These are phyloP conservation scores for Clohesyomyces aquaticus DNA, from an alignment of 495 filamentous ascomycete species.

Conservation along the genomic window DNA sequence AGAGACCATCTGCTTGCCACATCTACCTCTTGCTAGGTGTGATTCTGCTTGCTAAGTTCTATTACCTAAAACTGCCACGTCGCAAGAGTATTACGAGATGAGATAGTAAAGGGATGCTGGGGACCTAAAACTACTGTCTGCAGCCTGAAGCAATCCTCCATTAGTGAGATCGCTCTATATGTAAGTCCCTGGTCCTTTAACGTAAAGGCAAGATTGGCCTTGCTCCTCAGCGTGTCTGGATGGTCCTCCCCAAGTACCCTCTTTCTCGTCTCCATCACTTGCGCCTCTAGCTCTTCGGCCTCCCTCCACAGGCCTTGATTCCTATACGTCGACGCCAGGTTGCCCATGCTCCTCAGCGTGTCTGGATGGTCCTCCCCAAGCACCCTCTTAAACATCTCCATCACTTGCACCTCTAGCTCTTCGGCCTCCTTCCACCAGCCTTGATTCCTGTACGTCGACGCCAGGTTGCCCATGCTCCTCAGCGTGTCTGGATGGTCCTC, in stretches of 20 bases:
- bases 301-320: constrained; percentile 3
- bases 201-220: background rate
- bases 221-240: constrained; percentile 3
- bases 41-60: background rate
- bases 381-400: too few relatives aligned
- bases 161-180: background rate
- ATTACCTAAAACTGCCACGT: background rate
- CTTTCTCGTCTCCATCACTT: constrained; percentile 3
- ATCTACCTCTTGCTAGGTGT: too few relatives aligned
- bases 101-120: background rate
- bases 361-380: constrained; percentile 1
- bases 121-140: background rate
- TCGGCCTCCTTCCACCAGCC: too few relatives aligned
- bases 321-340: background rate
- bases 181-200: background rate
- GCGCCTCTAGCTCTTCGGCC: background rate
- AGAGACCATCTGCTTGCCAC: too few relatives aligned
- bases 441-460: too few relatives aligned
- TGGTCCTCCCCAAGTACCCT: constrained; percentile 12
- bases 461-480: too few relatives aligned
- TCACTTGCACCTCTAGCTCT: too few relatives aligned
- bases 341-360: background rate
- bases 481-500: too few relatives aligned
- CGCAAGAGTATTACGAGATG: background rate
- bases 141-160: background rate